Evolutionary conservation across 2,329 filamentous ascomycete genomes (phyloP).

Genomic region (Samsoniella hepiali): DNA sequence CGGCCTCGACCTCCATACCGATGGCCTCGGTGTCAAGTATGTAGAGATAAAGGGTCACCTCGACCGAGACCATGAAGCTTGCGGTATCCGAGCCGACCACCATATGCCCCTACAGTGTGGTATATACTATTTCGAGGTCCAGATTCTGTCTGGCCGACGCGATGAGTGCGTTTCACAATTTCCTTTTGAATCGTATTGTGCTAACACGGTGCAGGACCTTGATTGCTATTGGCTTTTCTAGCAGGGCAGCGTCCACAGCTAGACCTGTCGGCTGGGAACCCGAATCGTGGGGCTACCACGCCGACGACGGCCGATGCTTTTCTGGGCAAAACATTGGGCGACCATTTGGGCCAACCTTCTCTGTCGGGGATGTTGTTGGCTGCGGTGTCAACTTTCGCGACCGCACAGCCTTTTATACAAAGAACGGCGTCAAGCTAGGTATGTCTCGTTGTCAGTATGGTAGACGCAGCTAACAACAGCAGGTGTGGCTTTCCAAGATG

Average conservation of each 20-base stretch:
- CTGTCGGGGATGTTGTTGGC: conserved; percentile 56
- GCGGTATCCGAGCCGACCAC: conserved; percentile 76
- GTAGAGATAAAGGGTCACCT: conserved; percentile 43
- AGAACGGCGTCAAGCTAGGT: conserved; percentile 59
- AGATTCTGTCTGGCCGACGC: conserved; percentile 47
- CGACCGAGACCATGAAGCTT: conserved; percentile 69
- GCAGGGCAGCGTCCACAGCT: conserved; percentile 49
- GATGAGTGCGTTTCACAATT: conserved; percentile 49
- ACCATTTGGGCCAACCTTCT: conserved; percentile 55
- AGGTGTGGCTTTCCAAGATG: conserved; percentile 70
- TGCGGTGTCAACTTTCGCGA: conserved; percentile 65
- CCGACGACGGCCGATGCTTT: conserved; percentile 63
- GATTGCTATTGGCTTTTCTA: conserved; percentile 62
- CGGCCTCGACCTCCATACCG: conserved; percentile 69
- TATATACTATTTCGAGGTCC: conserved; percentile 88
- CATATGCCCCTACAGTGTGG: conserved; percentile 87
- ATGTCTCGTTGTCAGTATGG: conserved; percentile 24
- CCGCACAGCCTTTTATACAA: conserved; percentile 65
- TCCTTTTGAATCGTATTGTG: neutral
- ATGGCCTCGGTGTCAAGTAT: conserved; percentile 70
- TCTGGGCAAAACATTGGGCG: conserved; percentile 55
- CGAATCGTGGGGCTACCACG: conserved; percentile 67
- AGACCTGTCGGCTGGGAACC: conserved; percentile 65
- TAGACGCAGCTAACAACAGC: neutral
- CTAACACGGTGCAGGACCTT: conserved; percentile 44